Base-by-base conservation (phyloP, 768 basidiomycete genomes). In the Suillus brevipes region DNA sequence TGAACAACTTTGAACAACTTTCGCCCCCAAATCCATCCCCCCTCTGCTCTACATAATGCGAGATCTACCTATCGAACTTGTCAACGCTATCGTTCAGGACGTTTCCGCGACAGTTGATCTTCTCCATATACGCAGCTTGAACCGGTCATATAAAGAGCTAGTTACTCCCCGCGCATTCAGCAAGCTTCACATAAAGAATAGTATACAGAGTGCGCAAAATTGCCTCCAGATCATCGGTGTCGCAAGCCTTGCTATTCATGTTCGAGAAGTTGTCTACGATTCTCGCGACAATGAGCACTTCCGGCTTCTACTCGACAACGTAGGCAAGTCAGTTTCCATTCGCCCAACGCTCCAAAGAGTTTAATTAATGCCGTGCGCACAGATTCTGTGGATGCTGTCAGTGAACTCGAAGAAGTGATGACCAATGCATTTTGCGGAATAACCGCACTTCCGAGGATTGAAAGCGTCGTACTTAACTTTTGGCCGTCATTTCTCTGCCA, bases 361-460 rank as follows among this genome's bases (percentile, higher is more conserved):
- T 68, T 20, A 73, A 49, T 40, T 4, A 34, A 28, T 4, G 28
- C 0, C n/a, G 59, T 58, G 12, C 25, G 52, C 23, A 0, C 20
- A 77, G 72, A 43, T 31, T 16, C 16, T 13, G 75, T 73, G 60
- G 62, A 71, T 16, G 75, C 75, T 50, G 69, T 75, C 3, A 73
- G 72, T 7, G 75, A 77, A 6, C 74, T 75, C 4, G 75, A 75
- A 45, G 75, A 75, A 3, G 71, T 38, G n/a, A 68, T 75, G 31
- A 71, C 69, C 25, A 70, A 75, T 25, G 62, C 72, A 4, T 70
- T 75, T 20, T 70, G 68, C 40, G 47, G 68, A 6, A 66, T 75
- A 6, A 36, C 72, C 3, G 60, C 49, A 23, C 70, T 75, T 60
- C 62, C 65, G 53, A 69, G 64, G 45, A 68, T 75, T 7, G 66